These are phyloP conservation scores for Cajanus cajan DNA, from an alignment of 306 rosid genomes.

Conservation along the genomic window DNA sequence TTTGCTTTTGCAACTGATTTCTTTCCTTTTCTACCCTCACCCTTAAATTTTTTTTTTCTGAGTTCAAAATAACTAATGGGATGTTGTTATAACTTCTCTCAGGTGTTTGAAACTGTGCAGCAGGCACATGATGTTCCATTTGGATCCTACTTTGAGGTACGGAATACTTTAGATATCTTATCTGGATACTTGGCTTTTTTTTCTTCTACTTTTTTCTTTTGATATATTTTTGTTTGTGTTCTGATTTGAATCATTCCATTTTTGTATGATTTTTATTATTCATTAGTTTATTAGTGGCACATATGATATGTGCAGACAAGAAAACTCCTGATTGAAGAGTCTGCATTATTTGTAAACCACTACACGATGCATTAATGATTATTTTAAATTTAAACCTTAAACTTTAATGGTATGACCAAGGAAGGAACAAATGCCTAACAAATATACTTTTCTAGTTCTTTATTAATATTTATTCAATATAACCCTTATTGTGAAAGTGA, in stretches of 20 bases:
- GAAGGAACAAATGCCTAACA: background rate
- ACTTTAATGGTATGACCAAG: background rate
- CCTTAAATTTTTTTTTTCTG: background rate
- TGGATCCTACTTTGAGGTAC: slow-evolving; percentile 93
- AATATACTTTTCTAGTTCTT: background rate
- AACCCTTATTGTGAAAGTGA: background rate
- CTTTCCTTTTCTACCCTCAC: background rate
- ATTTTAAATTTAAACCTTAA: slow-evolving; percentile 8
- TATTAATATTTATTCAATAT: slow-evolving; percentile 2
- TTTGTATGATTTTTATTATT: background rate
- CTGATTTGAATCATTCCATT: slow-evolving; percentile 25
- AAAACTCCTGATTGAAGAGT: slow-evolving; percentile 4
- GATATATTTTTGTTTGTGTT: slow-evolving; percentile 7
- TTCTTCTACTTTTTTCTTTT: background rate
- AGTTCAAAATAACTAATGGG: background rate
- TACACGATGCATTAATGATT: background rate
- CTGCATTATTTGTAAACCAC: slow-evolving; percentile 13
- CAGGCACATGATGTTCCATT: slow-evolving; percentile 99
- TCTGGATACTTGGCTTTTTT: background rate
- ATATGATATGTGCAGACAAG: background rate
- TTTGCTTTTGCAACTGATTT: background rate
- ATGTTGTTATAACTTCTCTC: slow-evolving; percentile 27
- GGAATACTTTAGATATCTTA: slow-evolving; percentile 15
- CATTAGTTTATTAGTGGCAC: background rate
- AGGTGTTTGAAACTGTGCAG: slow-evolving; percentile 96